Conservation (phyloP, 352 stramenopile species). For the Globisporangium okanoganense region DNA sequence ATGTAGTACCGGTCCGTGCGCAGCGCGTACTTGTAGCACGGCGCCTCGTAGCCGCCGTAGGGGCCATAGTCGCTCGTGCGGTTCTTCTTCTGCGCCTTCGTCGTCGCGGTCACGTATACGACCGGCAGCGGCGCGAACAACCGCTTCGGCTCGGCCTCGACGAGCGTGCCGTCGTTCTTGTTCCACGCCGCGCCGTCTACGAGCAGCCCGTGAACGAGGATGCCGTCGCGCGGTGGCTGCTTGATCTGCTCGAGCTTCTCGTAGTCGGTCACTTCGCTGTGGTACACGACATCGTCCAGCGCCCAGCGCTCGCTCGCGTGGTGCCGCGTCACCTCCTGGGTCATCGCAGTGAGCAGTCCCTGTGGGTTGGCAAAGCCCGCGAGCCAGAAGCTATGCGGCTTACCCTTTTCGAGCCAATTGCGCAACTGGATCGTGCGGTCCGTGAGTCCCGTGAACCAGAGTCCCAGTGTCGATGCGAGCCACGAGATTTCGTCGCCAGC, state of each 20-base stretch:
- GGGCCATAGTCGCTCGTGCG: slow-evolving; percentile 67
- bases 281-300: slow-evolving; percentile 74
- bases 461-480: slow-evolving; percentile 54
- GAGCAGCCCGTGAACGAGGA: slow-evolving; percentile 70
- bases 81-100: slow-evolving; percentile 73
- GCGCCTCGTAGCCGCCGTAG: slow-evolving; percentile 74
- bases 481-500: slow-evolving; percentile 68
- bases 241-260: slow-evolving; percentile 77
- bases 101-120: slow-evolving; percentile 75
- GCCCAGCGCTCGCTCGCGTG: slow-evolving; percentile 74
- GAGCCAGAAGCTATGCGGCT: slow-evolving; percentile 72
- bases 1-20: slow-evolving; percentile 77
- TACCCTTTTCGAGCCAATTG: slow-evolving; percentile 56
- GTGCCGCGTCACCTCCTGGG: slow-evolving; percentile 64
- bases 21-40: slow-evolving; percentile 73
- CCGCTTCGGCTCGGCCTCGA: slow-evolving; percentile 76
- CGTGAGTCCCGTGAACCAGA: slow-evolving; percentile 64
- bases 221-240: slow-evolving; percentile 60
- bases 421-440: slow-evolving; percentile 59
- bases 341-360: slow-evolving; percentile 74
- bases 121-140: slow-evolving; percentile 70
- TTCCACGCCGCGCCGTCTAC: slow-evolving; percentile 77
- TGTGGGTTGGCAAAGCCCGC: slow-evolving; percentile 72
- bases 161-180: slow-evolving; percentile 57
- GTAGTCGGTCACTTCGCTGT: slow-evolving; percentile 83